These are phyloP conservation scores for Mortierella sp. DNA, from an alignment of 371 early-diverging fungal species.

Conservation along the genomic window DNA sequence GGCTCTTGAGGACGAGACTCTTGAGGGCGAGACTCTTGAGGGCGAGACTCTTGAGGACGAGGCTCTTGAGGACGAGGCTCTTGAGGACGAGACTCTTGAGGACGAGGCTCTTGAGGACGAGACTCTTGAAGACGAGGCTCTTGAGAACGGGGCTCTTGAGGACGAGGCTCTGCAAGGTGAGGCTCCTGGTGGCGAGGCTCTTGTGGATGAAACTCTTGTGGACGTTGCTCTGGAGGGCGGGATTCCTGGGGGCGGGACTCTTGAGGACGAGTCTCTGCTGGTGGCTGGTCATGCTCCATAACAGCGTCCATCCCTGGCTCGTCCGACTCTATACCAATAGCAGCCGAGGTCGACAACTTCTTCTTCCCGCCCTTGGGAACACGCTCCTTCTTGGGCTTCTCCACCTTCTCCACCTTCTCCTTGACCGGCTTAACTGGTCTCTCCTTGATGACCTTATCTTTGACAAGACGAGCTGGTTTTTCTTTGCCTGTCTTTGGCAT, in stretches of 20 bases:
- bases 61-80: background rate
- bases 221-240: background rate
- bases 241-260: background rate
- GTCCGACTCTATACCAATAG: background rate
- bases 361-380: constrained; percentile 30
- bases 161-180: background rate
- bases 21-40: background rate
- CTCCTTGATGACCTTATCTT: constrained; percentile 24
- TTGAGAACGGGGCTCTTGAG: background rate
- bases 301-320: background rate
- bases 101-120: background rate
- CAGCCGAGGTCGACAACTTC: constrained; percentile 15
- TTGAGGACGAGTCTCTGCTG: background rate
- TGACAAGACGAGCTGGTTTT: constrained; percentile 18
- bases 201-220: background rate
- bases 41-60: background rate
- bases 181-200: background rate
- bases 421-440: constrained; percentile 16
- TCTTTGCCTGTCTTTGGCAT: constrained; percentile 10
- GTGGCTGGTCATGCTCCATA: background rate
- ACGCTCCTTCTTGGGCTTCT: constrained; percentile 44
- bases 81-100: background rate
- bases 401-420: constrained; percentile 38
- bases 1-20: background rate
- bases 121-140: background rate